Conservation (phyloP, 1,139 yeast genomes). For the Kodamaea sp. region DNA sequence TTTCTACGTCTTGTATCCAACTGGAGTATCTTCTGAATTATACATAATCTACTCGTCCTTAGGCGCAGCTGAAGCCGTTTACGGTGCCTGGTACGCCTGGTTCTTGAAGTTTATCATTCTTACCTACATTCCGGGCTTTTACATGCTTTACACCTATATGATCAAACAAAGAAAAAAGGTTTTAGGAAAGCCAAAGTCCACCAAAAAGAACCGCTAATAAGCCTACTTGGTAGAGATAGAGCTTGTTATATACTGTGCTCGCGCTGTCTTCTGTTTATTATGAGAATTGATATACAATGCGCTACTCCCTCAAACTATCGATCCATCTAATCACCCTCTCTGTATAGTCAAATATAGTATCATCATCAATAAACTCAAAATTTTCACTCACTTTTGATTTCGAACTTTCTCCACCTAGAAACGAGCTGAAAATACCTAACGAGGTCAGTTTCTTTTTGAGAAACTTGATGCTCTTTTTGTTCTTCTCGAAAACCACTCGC, state of each 20-base stretch:
- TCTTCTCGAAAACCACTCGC: conserved; percentile 37
- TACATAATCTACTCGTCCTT: conserved; percentile 68
- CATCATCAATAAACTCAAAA: conserved; percentile 32
- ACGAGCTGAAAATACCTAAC: conserved; percentile 6
- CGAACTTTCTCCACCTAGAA: conserved; percentile 17
- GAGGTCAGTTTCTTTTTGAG: conserved; percentile 10
- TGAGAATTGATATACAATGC: too few species aligned
- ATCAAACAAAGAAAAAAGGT: conserved; percentile 79
- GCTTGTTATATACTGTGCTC: too few species aligned
- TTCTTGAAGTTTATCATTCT: conserved; percentile 58
- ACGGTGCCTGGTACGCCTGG: conserved; percentile 56
- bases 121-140: conserved; percentile 84
- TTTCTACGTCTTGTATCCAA: conserved; percentile 81
- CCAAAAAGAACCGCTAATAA: too few species aligned
- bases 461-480: conserved; percentile 20
- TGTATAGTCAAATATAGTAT: conserved; percentile 38
- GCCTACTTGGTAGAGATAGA: too few species aligned
- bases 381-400: conserved; percentile 10
- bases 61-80: conserved; percentile 54
- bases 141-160: conserved; percentile 85
- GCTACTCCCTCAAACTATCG: conserved; percentile 19
- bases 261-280: too few species aligned
- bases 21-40: conserved; percentile 88
- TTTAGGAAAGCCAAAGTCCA: conserved; percentile 35
- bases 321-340: conserved; percentile 35